Evolutionary conservation across 345 rosid genomes (phyloP), one percentile per base, ranked within the genome.

Genomic region (Salix viminalis): DNA sequence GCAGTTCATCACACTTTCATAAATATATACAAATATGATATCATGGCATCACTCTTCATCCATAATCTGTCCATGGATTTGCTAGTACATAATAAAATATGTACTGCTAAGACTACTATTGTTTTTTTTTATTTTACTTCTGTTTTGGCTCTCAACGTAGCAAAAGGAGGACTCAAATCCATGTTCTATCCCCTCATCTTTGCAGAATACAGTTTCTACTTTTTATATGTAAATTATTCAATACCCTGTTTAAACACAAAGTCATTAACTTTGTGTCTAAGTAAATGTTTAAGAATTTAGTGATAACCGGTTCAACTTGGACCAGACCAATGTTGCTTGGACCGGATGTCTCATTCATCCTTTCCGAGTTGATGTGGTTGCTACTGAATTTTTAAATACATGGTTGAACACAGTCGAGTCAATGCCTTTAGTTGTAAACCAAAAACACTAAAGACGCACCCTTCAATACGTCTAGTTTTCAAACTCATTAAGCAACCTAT

Each of bases 1-100:
- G 79, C 87, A 83, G 54, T 90, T 86, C 81, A 86, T 90, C 81
- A 86, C 90, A 10, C 89, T 88, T 76, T 84, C 87, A 3, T 87
- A 82, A 79, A 9, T 34, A 34, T 13, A 41, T 36, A 32, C 24
- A 26, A 65, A 65, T 6, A 1, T 21, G 26, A 11, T 18, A 50
- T 6, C 8, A 16, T 50, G n/a, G 18, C 56, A 6, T 18, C n/a
- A 18, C 56, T 19, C 58, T 18, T 52, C n/a, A 50, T 16, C 56
- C 56, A 50, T 5, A 7, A 50, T 50, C 56, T 21, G 18, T 6
- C 56, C 56, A 5, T 50, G 3, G 21, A 50, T 50, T 50, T 50
- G n/a, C n/a, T 50, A 50, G n/a, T 50, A 16, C 21, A 50, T 50
- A 0, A 50, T 50, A 5, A 50, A 44, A 44, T 11, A 44, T 44